Evolutionary conservation across 805 yeast species (phyloP).

Genomic region (Cephaloascus fragrans): DNA sequence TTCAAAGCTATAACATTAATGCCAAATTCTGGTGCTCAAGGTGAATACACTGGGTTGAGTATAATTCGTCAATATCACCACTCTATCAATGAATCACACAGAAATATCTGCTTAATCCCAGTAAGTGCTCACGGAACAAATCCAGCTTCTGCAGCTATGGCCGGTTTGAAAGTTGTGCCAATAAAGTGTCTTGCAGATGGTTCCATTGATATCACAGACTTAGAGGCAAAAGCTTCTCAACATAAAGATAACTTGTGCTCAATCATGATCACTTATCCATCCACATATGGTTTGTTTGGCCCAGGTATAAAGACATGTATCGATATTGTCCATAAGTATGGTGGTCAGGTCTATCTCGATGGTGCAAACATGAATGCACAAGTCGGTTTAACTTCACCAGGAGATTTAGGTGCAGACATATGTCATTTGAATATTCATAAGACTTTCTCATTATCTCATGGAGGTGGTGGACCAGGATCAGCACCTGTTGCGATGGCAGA

Average conservation of each 20-base stretch:
- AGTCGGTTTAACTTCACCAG: slow-evolving; percentile 95
- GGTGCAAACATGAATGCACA: slow-evolving; percentile 99
- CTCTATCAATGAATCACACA: slow-evolving; percentile 55
- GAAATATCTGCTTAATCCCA: slow-evolving; percentile 89
- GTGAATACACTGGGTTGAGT: slow-evolving; percentile 91
- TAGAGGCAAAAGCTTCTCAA: slow-evolving; percentile 61
- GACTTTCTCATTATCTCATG: slow-evolving; percentile 96
- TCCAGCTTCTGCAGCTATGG: slow-evolving; percentile 98
- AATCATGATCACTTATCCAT: slow-evolving; percentile 94
- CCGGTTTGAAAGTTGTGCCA: slow-evolving; percentile 88
- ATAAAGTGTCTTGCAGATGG: slow-evolving; percentile 84
- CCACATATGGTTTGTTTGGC: slow-evolving; percentile 94
- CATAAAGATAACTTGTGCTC: slow-evolving; percentile 72
- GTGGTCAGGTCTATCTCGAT: slow-evolving; percentile 95
- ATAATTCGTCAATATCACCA: slow-evolving; percentile 74
- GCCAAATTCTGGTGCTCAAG: slow-evolving; percentile 99
- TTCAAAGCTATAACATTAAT: slow-evolving; percentile 83
- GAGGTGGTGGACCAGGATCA: slow-evolving; percentile 99
- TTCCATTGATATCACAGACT: slow-evolving; percentile 72
- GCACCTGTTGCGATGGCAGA: slow-evolving; percentile 93
- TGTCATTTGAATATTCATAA: slow-evolving; percentile 96
- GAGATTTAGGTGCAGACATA: slow-evolving; percentile 96
- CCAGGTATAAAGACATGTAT: slow-evolving; percentile 83
- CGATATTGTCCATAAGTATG: slow-evolving; percentile 71
- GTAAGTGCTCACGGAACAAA: slow-evolving; percentile 98